Evolutionary conservation across 768 basidiomycete genomes (phyloP).

Genomic region (Lactarius pseudohatsudake): DNA sequence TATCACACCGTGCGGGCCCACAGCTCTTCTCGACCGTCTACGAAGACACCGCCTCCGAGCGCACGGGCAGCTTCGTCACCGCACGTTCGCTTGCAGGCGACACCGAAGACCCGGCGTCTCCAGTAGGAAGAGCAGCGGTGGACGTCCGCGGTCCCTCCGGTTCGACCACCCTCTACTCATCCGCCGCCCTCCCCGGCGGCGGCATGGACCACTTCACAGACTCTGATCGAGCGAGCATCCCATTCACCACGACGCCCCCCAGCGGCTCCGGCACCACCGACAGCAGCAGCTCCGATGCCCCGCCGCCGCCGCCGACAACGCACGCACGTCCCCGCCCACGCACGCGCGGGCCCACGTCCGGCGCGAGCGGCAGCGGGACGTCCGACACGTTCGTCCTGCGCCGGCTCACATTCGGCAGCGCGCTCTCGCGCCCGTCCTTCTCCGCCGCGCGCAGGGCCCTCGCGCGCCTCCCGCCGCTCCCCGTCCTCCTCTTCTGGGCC

Average conservation of each 20-base stretch:
- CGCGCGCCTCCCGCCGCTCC: constrained; percentile 22
- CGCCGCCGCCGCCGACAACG: background rate
- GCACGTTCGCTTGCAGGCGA: constrained; percentile 32
- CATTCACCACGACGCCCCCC: constrained; percentile 6
- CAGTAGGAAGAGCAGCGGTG: background rate
- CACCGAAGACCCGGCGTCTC: constrained; percentile 22
- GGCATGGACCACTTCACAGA: background rate
- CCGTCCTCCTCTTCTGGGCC: constrained; percentile 63
- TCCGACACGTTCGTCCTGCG: constrained; percentile 33
- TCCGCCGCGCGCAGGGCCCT: constrained; percentile 9
- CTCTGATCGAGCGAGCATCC: constrained; percentile 8
- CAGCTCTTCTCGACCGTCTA: constrained; percentile 38
- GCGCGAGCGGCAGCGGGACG: constrained; percentile 18
- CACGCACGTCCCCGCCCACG: constrained; percentile 13
- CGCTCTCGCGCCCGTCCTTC: constrained; percentile 25
- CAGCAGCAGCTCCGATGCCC: background rate
- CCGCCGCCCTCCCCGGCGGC: background rate
- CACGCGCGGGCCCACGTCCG: constrained; percentile 24
- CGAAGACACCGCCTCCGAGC: constrained; percentile 33
- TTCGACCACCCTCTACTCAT: constrained; percentile 4
- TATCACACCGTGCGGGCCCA: constrained; percentile 29
- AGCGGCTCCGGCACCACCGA: background rate
- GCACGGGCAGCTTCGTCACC: constrained; percentile 39
- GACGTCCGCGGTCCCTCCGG: constrained; percentile 6
- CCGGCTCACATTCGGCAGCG: constrained; percentile 34